phyloP scores from a whole-genome alignment of 352 stramenopile genomes.

The Phytophthora podocarpi region DNA sequence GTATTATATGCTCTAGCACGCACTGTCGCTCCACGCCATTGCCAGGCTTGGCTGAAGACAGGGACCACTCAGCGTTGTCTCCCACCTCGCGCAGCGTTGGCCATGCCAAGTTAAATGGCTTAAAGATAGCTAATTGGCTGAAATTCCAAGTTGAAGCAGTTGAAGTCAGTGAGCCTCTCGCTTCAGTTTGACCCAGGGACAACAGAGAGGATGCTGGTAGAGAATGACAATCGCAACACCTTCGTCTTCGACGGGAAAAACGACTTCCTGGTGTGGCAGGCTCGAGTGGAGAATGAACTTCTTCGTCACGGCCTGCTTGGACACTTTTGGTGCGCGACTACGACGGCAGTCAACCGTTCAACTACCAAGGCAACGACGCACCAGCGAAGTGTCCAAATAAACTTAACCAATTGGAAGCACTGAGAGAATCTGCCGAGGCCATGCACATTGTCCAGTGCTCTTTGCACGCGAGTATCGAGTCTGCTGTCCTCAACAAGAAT shows the following conservation, averaged over 20 bases:
- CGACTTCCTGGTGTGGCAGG: conserved; percentile 8
- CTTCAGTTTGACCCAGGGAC: too few relatives aligned
- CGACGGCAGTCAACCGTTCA: conserved; percentile 14
- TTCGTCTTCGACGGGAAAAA: too few relatives aligned
- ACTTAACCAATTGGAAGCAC: not conserved
- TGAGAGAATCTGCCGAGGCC: not conserved
- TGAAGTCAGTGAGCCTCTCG: too few relatives aligned
- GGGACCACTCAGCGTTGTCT: conserved; percentile 93
- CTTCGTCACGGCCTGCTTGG: conserved; percentile 1
- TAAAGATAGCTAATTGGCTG: conserved; percentile 3
- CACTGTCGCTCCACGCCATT: conserved; percentile 97
- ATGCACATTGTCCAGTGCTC: not conserved
- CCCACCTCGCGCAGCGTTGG: conserved; percentile 59
- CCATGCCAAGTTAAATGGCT: too few relatives aligned
- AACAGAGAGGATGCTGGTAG: too few relatives aligned
- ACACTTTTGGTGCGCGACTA: conserved; percentile 5
- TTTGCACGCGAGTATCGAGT: conserved; percentile 23
- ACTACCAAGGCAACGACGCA: not conserved
- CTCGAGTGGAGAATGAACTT: conserved; percentile 1
- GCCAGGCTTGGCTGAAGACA: conserved; percentile 96
- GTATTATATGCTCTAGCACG: conserved; percentile 18
- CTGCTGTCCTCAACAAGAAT: conserved; percentile 31
- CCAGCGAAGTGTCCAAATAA: not conserved
- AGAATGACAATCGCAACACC: too few relatives aligned
- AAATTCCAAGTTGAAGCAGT: conserved; percentile 5